A percentile compares a stretch with the other conserved stretches of the same genome.
These are phyloP conservation scores for Fusarium tuaranense DNA, from an alignment of 2,329 filamentous ascomycete species.

Conservation along the genomic window DNA sequence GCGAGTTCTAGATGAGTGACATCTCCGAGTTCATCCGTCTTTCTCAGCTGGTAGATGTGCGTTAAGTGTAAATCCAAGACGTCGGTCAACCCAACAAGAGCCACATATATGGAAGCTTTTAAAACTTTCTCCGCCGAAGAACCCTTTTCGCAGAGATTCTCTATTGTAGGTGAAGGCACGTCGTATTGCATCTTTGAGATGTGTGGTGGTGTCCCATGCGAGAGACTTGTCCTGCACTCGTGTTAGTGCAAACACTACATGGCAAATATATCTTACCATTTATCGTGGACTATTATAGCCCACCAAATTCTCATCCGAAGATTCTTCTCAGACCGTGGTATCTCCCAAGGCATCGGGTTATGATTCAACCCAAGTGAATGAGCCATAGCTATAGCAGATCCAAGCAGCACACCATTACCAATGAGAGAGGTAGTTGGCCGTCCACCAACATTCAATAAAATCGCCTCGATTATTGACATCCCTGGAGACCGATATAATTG, in stretches of 20 bases:
- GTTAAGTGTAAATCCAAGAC: conserved; percentile 47
- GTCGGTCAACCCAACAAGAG: conserved; percentile 58
- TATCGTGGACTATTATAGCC: conserved; percentile 65
- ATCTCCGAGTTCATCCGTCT: conserved; percentile 41
- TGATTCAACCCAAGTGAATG: conserved; percentile 67
- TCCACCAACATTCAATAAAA: conserved; percentile 69
- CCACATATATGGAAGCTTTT: conserved; percentile 56
- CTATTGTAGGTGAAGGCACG: conserved; percentile 56
- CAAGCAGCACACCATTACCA: conserved; percentile 65
- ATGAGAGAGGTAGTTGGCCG: conserved; percentile 70
- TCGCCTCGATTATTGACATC: conserved; percentile 67
- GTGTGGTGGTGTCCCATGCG: conserved; percentile 64
- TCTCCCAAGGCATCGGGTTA: conserved; percentile 64
- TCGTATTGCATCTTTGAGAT: conserved; percentile 60
- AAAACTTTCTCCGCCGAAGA: conserved; percentile 27
- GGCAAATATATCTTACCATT: conserved; percentile 55
- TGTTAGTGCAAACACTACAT: background rate
- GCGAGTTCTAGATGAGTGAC: conserved; percentile 51
- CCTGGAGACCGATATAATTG: conserved; percentile 70
- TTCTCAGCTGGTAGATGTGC: conserved; percentile 51
- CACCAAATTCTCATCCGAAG: conserved; percentile 68
- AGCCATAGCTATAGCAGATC: conserved; percentile 63
- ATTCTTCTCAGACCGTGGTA: conserved; percentile 62
- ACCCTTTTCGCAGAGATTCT: conserved; percentile 47
- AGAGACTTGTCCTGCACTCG: conserved; percentile 59